A percentile compares a stretch with the other conserved stretches of the same genome.
phyloP scores from a whole-genome alignment of 495 filamentous ascomycete genomes.

The Talaromyces adpressus region DNA sequence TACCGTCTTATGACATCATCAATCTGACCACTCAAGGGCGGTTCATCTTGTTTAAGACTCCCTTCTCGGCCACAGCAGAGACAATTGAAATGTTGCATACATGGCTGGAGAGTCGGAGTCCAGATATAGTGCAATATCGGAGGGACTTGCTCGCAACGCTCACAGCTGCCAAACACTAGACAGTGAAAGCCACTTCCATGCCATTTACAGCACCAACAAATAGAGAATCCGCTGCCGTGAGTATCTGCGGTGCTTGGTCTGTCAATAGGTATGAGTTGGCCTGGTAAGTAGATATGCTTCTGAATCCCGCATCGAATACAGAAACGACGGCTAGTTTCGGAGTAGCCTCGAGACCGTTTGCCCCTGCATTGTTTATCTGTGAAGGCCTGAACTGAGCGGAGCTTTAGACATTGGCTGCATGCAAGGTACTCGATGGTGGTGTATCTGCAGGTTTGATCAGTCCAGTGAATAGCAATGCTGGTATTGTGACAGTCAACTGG shows the following conservation, averaged over 20 bases:
- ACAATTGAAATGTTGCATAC: slow-evolving; percentile 2
- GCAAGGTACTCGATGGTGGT: not conserved
- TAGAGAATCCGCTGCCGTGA: not conserved
- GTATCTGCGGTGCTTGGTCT: not conserved
- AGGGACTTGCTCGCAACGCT: not conserved
- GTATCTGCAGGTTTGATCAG: not conserved
- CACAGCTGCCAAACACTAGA: slow-evolving; percentile 6
- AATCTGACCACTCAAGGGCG: not conserved
- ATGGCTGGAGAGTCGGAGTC: slow-evolving; percentile 2
- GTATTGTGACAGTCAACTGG: not conserved
- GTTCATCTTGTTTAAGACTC: not conserved
- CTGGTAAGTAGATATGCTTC: slow-evolving; percentile 2
- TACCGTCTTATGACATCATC: slow-evolving; percentile 2
- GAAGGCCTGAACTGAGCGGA: not conserved
- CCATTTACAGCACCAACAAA: slow-evolving; percentile 8
- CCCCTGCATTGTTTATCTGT: not conserved
- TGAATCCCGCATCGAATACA: slow-evolving; percentile 5
- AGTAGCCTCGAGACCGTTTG: slow-evolving; percentile 1
- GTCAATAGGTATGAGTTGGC: slow-evolving; percentile 2
- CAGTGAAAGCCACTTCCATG: not conserved
- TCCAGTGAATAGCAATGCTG: not conserved
- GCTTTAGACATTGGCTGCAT: slow-evolving; percentile 8
- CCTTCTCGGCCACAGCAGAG: not conserved
- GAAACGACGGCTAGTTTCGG: slow-evolving; percentile 5
- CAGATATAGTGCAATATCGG: slow-evolving; percentile 3